phyloP scores from a whole-genome alignment of 805 yeast species.

The Starmerella stigmatis region DNA sequence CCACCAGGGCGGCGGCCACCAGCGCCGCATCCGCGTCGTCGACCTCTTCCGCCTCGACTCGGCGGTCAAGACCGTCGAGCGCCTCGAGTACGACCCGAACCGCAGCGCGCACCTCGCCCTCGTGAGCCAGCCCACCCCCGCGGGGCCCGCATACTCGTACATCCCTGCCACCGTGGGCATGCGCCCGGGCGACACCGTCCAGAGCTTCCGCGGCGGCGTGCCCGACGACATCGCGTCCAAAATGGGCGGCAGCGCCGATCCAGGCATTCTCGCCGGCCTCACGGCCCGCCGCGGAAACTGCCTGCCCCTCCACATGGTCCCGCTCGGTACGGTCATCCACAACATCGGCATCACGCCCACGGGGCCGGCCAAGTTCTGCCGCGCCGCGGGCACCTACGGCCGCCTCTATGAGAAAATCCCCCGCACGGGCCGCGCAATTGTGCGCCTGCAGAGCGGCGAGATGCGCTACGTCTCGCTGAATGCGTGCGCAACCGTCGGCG shows the following conservation, averaged over 20 bases:
- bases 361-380: constrained; percentile 80
- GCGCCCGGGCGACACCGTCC: constrained; percentile 84
- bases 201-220: constrained; percentile 79
- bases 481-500: constrained; percentile 88
- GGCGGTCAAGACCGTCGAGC: constrained; percentile 68
- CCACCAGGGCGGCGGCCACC: constrained; percentile 96
- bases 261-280: constrained; percentile 76
- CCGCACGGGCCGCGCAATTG: constrained; percentile 58
- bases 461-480: constrained; percentile 78
- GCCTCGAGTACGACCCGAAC: constrained; percentile 94
- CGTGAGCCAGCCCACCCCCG: constrained; percentile 40
- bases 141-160: constrained; percentile 41
- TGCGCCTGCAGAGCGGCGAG: constrained; percentile 83
- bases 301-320: constrained; percentile 81
- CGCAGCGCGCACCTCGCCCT: constrained; percentile 90
- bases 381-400: constrained; percentile 92
- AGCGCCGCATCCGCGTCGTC: constrained; percentile 71
- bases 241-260: constrained; percentile 88
- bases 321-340: constrained; percentile 86
- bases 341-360: constrained; percentile 66
- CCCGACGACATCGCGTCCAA: constrained; percentile 62
- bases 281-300: constrained; percentile 92
- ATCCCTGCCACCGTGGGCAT: constrained; percentile 86
- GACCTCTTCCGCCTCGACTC: constrained; percentile 59
- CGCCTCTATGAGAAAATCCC: constrained; percentile 72